phyloP scores from a whole-genome alignment of 2,329 filamentous ascomycete species.

The Fusarium aywerte region DNA sequence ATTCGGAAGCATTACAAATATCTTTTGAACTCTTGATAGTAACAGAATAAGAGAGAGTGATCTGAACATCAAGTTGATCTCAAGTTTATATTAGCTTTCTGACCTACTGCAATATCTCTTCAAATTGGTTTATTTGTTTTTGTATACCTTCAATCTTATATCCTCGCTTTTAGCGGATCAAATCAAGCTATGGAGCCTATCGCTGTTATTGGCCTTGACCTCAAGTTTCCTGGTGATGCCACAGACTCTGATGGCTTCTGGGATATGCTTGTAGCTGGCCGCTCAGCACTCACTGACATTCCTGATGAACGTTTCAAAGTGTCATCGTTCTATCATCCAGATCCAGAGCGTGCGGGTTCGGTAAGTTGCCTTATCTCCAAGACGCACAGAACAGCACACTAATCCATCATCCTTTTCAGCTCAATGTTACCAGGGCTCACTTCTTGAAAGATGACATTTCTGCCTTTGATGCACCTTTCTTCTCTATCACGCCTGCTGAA shows the following conservation, averaged over 20 bases:
- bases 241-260: conserved; percentile 4
- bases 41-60: too few relatives aligned
- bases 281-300: conserved; percentile 5
- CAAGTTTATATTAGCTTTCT: too few relatives aligned
- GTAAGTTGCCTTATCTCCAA: too few relatives aligned
- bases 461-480: conserved; percentile 51
- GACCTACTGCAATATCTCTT: too few relatives aligned
- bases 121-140: too few relatives aligned
- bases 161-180: too few relatives aligned
- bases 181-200: conserved; percentile 4
- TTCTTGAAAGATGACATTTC: conserved; percentile 2
- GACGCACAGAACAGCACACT: too few relatives aligned
- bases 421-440: conserved; percentile 4
- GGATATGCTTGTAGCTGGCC: conserved; percentile 12
- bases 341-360: conserved; percentile 7
- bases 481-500: conserved; percentile 53
- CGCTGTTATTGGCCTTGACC: conserved; percentile 9
- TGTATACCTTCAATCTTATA: too few relatives aligned
- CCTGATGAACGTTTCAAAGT: conserved; percentile 10
- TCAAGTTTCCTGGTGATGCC: conserved; percentile 12
- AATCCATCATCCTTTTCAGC: too few relatives aligned
- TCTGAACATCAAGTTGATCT: too few relatives aligned
- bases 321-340: conserved; percentile 8
- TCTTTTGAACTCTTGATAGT: too few relatives aligned
- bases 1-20: too few relatives aligned